These are phyloP conservation scores for Rubia tinctorum DNA, from an alignment of 305 asterid genomes.

Conservation along the genomic window DNA sequence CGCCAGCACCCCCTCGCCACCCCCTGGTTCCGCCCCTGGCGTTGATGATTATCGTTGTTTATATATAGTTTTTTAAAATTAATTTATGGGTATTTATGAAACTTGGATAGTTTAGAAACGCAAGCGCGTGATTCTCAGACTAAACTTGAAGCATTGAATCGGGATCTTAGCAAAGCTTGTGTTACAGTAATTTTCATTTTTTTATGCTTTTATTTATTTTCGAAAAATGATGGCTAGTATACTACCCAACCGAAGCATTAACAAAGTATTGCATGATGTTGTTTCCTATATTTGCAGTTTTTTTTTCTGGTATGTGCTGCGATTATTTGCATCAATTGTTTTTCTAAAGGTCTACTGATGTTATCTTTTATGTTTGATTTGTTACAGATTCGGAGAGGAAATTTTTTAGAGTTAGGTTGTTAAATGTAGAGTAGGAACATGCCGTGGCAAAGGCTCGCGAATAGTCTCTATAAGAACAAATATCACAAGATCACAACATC, in stretches of 20 bases:
- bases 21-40: no score
- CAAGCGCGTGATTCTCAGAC: no score
- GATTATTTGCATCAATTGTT: background rate
- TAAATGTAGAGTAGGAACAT: constrained; percentile 80
- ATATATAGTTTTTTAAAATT: no score
- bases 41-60: no score
- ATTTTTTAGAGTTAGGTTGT: constrained; percentile 54
- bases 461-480: constrained; percentile 67
- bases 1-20: no score
- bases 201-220: background rate
- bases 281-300: no score
- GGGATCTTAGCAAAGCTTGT: constrained; percentile 67
- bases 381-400: constrained; percentile 75
- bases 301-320: background rate
- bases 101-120: no score
- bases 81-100: no score
- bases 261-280: background rate
- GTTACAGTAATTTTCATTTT: constrained; percentile 11
- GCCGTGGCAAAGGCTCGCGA: constrained; percentile 90
- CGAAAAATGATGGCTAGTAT: background rate
- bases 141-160: constrained; percentile 24
- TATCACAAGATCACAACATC: constrained; percentile 69
- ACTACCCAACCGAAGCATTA: background rate
- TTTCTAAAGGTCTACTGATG: constrained; percentile 13
- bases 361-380: constrained; percentile 17